Evolutionary conservation across 371 early-diverging fungal genomes (phyloP), one percentile per base, ranked within the genome.

Genomic region (Saksenaea vasiformis): DNA sequence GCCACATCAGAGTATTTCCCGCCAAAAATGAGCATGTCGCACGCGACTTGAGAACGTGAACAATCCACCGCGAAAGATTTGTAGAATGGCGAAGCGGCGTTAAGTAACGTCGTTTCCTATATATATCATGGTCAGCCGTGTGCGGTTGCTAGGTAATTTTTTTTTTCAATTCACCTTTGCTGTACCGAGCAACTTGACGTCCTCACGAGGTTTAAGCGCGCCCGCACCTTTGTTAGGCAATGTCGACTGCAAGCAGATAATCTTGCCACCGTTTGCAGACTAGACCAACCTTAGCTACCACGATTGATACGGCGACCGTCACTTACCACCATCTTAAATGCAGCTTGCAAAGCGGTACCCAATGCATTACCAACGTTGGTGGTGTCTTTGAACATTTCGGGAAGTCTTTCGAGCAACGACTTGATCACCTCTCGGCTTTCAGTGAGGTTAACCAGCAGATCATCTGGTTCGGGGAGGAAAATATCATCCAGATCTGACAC

Each of bases 51-150:
- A 2, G 90, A 81, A 17, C 92, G 90, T 22, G 97, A 92, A 72
- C 98, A 95, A 55, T 94, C 93, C 0, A 93, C 92, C 9, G 98
- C 97, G 68, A 97, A 88, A 27, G 86, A 83, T 80, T 98, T 97
- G 87, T 98, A 99, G 74, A 96, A 98, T 0, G 82, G 79, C 19
- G 86, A 87, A 24, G 91, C 88, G 10, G 98, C 88, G 65, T 93
- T 90, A 37, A 97, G 71, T 60, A 97, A 79, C 5, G 90, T 78
- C 0, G 91, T 88, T 77, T 98, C 97, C 75, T 77, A 71, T 27
- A 13, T 43, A 54, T n/a, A n/a, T n/a, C n/a, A 53, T 58, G n/a
- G 8, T 19, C 27, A 9, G 5, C 28, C 19, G 51, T n/a, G 31
- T 9, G 13, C 28, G n/a, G n/a, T n/a, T n/a, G n/a, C n/a, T n/a